Evolutionary conservation across 2,329 filamentous ascomycete species (phyloP), one percentile per base, ranked within the genome.

Genomic region (Seiridium unicorne): DNA sequence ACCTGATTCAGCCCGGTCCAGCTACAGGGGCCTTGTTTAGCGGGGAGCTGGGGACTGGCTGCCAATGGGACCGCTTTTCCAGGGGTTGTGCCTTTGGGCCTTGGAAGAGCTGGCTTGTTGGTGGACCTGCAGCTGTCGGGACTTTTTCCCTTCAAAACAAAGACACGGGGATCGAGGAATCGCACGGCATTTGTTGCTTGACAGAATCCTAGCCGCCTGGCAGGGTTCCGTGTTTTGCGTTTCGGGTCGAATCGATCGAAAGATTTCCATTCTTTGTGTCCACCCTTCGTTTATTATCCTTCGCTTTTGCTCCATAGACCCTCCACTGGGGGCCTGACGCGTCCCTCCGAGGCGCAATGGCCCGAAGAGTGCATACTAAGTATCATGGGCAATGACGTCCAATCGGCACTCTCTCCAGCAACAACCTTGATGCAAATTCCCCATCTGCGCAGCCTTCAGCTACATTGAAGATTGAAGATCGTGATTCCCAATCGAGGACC

Each of bases 1-100:
- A 32, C 47, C 47, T 32, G 44, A 53, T 57, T 38, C 46, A 58
- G 55, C 58, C 47, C 48, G 51, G n/a, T 46, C 31, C 47, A 18
- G 59, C 36, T 40, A 62, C 62, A 67, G 59, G 66, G 68, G 42
- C 66, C 58, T 69, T 70, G 68, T 71, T 70, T 66, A 70, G 65
- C 65, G 69, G 68, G 49, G 49, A 44, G 31, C 32, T 47, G 48
- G 57, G 13, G 44, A 18, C n/a, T 13, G 47, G 40, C 34, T 38
- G 48, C 68, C 68, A 70, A 71, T 69, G 35, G 48, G 26, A 31
- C 47, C 36, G 47, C 42, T 53, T 53, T 53, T 34, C 31, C 48
- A 35, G 57, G 57, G 57, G 36, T 53, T 35, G 44, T 31, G 46
- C 31, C 55, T 31, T 58, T 42, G 44, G 55, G 31, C 55, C 55